These are phyloP conservation scores for Bipolaris sorokiniana DNA, from an alignment of 2,329 filamentous ascomycete genomes.

Conservation along the genomic window DNA sequence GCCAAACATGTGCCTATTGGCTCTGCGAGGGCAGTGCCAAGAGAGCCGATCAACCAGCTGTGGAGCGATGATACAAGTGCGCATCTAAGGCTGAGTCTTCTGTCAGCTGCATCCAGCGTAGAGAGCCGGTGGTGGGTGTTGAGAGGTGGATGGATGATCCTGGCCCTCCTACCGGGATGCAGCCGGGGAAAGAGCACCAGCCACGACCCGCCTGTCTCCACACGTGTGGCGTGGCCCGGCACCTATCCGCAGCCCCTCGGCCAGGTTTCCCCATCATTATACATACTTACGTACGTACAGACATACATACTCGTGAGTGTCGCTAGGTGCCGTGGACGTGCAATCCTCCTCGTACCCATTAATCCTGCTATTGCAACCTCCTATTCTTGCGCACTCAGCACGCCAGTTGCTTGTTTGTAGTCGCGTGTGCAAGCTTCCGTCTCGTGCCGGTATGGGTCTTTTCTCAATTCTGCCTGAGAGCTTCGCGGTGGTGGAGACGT, in stretches of 20 bases:
- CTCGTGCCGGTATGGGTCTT: constrained; percentile 61
- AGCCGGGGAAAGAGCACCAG: constrained; percentile 18
- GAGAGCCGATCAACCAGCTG: constrained; percentile 10
- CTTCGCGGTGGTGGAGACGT: constrained; percentile 65
- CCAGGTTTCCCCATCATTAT: constrained; percentile 6
- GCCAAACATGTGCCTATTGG: constrained; percentile 17
- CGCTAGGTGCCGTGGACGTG: background rate
- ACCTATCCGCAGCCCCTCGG: constrained; percentile 9
- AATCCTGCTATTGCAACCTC: background rate
- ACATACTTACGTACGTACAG: background rate
- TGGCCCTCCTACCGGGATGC: background rate
- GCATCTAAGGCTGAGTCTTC: constrained; percentile 23
- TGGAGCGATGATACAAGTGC: constrained; percentile 17
- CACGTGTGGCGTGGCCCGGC: constrained; percentile 5
- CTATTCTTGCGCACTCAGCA: background rate
- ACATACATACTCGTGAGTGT: background rate
- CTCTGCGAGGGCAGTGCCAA: background rate
- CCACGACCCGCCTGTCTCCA: constrained; percentile 18
- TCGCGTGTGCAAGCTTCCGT: background rate
- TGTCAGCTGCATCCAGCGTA: constrained; percentile 17
- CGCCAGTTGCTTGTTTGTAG: background rate
- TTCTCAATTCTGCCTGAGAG: constrained; percentile 68
- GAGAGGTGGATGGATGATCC: constrained; percentile 13
- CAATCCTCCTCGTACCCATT: background rate
- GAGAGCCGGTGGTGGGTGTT: constrained; percentile 20